phyloP scores from a whole-genome alignment of 2,329 filamentous ascomycete genomes.

The Cadophora sp. region DNA sequence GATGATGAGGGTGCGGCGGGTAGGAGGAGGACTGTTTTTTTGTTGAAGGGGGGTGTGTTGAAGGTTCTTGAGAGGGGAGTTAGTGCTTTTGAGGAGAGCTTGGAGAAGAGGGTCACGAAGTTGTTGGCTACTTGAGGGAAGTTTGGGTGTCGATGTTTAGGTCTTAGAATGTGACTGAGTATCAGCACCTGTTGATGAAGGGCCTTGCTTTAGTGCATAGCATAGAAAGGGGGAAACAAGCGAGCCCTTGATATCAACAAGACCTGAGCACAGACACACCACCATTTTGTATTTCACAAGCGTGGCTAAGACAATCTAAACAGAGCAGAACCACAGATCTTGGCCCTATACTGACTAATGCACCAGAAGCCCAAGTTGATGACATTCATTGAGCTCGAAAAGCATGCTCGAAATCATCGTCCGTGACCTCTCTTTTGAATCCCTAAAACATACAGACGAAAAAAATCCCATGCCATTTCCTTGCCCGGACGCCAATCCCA shows the following conservation, averaged over 20 bases:
- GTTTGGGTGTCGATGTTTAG: neutral
- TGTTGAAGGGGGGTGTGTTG: constrained; percentile 64
- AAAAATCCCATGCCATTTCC: neutral
- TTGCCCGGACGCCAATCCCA: constrained; percentile 19
- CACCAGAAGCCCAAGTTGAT: neutral
- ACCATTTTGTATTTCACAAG: no score
- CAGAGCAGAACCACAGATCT: no score
- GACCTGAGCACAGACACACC: no score
- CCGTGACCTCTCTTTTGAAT: neutral
- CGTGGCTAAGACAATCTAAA: no score
- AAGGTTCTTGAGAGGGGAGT: constrained; percentile 64
- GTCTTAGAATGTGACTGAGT: neutral
- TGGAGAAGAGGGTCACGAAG: constrained; percentile 64
- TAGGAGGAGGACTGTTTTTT: constrained; percentile 64
- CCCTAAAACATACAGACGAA: constrained; percentile 18
- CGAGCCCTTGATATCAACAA: neutral
- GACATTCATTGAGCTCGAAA: neutral
- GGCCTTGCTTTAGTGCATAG: neutral
- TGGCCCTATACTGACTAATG: neutral
- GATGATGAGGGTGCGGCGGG: constrained; percentile 53
- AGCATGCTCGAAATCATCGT: neutral
- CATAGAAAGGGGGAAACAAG: neutral
- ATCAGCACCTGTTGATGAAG: neutral
- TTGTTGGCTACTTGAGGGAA: constrained; percentile 39
- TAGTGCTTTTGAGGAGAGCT: constrained; percentile 66